Evolutionary conservation across 192 early-diverging fungal species (phyloP), one percentile per base, ranked within the genome.

Genomic region (Backusella mclennaniae): DNA sequence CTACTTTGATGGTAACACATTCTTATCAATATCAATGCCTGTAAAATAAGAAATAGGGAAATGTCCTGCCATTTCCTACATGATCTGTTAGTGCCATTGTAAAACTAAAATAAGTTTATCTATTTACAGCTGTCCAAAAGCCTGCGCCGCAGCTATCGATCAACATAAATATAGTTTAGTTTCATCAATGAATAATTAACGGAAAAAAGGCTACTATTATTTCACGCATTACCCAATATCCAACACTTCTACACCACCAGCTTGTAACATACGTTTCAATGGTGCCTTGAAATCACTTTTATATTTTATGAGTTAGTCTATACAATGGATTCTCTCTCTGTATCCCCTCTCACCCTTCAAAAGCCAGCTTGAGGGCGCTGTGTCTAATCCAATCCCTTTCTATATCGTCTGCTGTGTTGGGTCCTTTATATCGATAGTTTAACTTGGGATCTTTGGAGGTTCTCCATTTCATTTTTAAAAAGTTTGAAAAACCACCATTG

Each of bases 251-350:
- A 56, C 26, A 14, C 76, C 76, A 41, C 76, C 76, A 4, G 76
- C 68, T 33, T 71, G 52, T 35, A 77, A 71, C 29, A 53, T 15
- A 17, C 69, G 67, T 31, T 77, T 7, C 15, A 77, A 11, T 26
- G 76, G 76, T 49, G 76, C 76, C 67, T 71, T 77, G 46, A 71
- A 77, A 66, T 77, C 76, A 36, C 76, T 77, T 26, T 12, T 53
- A 21, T 21, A 12, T 59, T 56, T 31, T 35, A 12, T 14, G 6
- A 29, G 12, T 35, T 35, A 35, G 15, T 4, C 12, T 4, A 67
- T 17, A 35, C 26, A 35, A 17, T 31, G 26, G 15, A 14, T 35
- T 19, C 8, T 66, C 21, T 6, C 26, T 67, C 26, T 44, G 8
- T 67, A 6, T 21, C 12, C 2, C 35, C 6, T 67, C 26, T 44